Evolutionary conservation across 1,139 yeast genomes (phyloP).

Genomic region (Saccharomyces hybrid): DNA sequence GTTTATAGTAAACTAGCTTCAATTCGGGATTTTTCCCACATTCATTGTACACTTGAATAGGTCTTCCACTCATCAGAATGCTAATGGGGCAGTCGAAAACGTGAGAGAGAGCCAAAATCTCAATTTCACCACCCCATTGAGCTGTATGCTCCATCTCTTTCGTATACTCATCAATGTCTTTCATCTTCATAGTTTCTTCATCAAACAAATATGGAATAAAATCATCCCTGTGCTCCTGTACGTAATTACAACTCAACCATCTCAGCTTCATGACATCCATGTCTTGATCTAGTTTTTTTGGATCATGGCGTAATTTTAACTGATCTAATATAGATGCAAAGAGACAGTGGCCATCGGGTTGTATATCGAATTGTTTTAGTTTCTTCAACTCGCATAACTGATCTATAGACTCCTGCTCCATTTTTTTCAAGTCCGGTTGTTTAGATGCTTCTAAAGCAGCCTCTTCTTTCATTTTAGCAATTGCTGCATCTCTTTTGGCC

Average conservation of each 20-base stretch:
- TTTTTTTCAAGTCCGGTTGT: constrained; percentile 58
- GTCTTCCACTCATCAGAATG: constrained; percentile 69
- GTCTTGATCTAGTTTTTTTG: constrained; percentile 2
- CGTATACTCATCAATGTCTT: constrained; percentile 65
- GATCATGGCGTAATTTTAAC: constrained; percentile 42
- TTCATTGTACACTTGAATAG: constrained; percentile 54
- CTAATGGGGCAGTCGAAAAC: constrained; percentile 64
- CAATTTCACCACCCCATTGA: constrained; percentile 96
- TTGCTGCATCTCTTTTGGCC: constrained; percentile 67
- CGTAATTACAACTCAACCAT: constrained; percentile 56
- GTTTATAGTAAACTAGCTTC: constrained; percentile 73
- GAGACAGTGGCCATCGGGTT: constrained; percentile 92
- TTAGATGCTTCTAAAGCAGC: constrained; percentile 65
- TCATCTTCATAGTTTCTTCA: constrained; percentile 55
- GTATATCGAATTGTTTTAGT: constrained; percentile 54
- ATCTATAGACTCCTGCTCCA: constrained; percentile 62
- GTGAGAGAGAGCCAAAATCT: constrained; percentile 70
- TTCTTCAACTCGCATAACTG: constrained; percentile 43
- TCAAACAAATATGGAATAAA: constrained; percentile 79
- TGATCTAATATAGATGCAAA: constrained; percentile 85
- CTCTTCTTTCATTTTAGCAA: constrained; percentile 53
- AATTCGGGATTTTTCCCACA: constrained; percentile 44
- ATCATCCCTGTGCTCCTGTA: constrained; percentile 55
- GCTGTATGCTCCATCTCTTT: constrained; percentile 62
- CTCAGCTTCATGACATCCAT: constrained; percentile 49